Percentiles rank a stretch among this genome's conserved stretches.
These are phyloP conservation scores for Amylostereum areolatum DNA, from an alignment of 1,284 basidiomycete genomes.

Conservation along the genomic window DNA sequence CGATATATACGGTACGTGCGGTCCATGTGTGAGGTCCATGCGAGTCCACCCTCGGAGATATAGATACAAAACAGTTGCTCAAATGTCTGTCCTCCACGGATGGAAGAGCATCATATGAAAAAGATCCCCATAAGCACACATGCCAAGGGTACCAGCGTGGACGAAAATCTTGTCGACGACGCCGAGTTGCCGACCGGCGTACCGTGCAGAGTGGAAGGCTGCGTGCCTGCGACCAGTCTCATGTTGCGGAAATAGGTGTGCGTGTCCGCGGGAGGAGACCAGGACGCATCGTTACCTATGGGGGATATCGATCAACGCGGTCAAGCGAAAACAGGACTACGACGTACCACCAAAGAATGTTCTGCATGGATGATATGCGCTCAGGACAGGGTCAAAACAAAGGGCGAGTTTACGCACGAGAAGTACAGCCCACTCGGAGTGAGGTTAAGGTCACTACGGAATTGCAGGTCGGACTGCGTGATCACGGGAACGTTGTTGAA, in stretches of 20 bases:
- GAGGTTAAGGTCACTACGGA: constrained; percentile 39
- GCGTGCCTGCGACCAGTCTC: constrained; percentile 43
- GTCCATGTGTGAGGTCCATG: no score
- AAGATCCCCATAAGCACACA: no score
- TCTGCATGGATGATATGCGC: constrained; percentile 24
- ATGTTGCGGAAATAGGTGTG: constrained; percentile 71
- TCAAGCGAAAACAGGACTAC: not conserved
- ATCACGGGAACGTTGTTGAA: constrained; percentile 51
- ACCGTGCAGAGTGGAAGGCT: constrained; percentile 41
- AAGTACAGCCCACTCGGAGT: constrained; percentile 59
- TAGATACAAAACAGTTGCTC: no score
- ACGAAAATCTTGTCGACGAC: not conserved
- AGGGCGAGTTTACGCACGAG: constrained; percentile 38
- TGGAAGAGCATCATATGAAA: no score
- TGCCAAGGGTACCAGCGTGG: no score
- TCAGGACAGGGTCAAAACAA: not conserved
- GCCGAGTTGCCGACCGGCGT: constrained; percentile 6
- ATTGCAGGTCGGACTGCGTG: constrained; percentile 44
- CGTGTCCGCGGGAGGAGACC: constrained; percentile 55
- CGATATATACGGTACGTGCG: no score
- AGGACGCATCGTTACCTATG: constrained; percentile 51
- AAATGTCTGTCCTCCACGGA: no score
- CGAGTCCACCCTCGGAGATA: no score
- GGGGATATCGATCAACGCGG: constrained; percentile 5
- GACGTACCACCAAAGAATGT: constrained; percentile 66